Evolutionary conservation across 2,329 filamentous ascomycete species (phyloP), one percentile per base, ranked within the genome.

Genomic region (Alternaria infectoria): DNA sequence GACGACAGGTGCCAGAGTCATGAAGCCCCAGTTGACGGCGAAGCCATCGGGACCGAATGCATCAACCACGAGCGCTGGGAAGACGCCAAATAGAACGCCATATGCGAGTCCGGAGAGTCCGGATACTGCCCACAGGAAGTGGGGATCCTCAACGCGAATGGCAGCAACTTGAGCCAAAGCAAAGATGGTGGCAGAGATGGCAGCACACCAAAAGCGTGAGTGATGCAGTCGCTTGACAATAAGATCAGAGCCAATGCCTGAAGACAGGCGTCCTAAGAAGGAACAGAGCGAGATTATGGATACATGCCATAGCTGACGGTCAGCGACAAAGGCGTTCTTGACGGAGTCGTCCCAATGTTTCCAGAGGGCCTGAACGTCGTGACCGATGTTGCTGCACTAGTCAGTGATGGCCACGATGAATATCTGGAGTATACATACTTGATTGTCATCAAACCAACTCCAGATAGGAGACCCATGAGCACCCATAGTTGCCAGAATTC

Each of bases 401-500:
- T 82, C 74, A 83, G 81, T 64, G 40, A 49, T 21, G 30, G 1
- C 15, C 6, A 36, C 23, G 11, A 10, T 26, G 2, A 0, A 25
- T 15, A 12, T n/a, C 11, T 57, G 13, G 49, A 30, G 15, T 9
- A 54, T 23, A 84, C 91, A 80, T 85, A 97, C 93, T 99, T 99
- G 82, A 99, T 99, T 0, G 95, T 98, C 96, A 99, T 99, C 69
- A 99, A 83, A 11, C 96, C 96, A 72, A 97, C 91, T 56, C 96
- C 96, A 6, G 93, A 93, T 66, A 98, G 84, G n/a, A 97, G 87
- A 43, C 90, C 93, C 87, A 99, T 92, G 69, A 97, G 89, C 61
- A 87, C 80, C 79, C 96, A 98, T 26, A 97, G 82, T 74, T 96
- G 91, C 93, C 94, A 98, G 80, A 98, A 99, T 69, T 96, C 91